Base-by-base conservation (phyloP, 306 rosid genomes). In the Carpinus viminea region DNA sequence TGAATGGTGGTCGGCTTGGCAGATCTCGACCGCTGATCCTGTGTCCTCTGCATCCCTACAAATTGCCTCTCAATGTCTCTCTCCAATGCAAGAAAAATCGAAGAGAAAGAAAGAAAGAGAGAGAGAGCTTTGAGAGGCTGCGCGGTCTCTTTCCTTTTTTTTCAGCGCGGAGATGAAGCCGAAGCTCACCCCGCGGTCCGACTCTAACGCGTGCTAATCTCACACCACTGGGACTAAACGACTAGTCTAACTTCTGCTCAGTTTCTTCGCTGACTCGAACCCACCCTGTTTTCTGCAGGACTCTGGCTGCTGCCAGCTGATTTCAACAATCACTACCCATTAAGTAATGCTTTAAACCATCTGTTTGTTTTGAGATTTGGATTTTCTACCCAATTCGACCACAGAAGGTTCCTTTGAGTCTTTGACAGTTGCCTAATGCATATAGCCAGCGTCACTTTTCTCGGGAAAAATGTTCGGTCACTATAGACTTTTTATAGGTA, bases 1-100 rank as follows among this genome's bases (percentile, higher is more conserved):
- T 95, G 99, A 60, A 95, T 89, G 85, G 99, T 90, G 80, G 85
- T 75, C 1, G 91, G 91, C 79, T 86, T 95, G 69, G 94, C 75
- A 75, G 90, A 87, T 83, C 93, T 91, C 71, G 85, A 81, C 50
- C 96, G 93, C 51, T 80, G 93, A 80, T 89, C 92, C 36, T 72
- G 86, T 64, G 90, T 73, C 92, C 66, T 86, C 76, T 89, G 90
- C 97, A 93, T 96, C 55, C 34, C 78, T 54, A 31, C 21, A 41
- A 46, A 43, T 24, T 41, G 76, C 38, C 46, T 62, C 45, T 53
- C 6, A 50, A 26, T 78, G 68, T 60, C 26, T 57, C 53, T 43
- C 60, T 65, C 78, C 77, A 77, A 62, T 68, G 66, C 76, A 61
- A 74, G 66, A 68, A 15, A 18, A 52, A 61, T 26, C 36, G 28